Percentiles rank a stretch among this genome's conserved stretches.
Conservation (phyloP, 352 stramenopile genomes). For the Phytophthora idaei region DNA sequence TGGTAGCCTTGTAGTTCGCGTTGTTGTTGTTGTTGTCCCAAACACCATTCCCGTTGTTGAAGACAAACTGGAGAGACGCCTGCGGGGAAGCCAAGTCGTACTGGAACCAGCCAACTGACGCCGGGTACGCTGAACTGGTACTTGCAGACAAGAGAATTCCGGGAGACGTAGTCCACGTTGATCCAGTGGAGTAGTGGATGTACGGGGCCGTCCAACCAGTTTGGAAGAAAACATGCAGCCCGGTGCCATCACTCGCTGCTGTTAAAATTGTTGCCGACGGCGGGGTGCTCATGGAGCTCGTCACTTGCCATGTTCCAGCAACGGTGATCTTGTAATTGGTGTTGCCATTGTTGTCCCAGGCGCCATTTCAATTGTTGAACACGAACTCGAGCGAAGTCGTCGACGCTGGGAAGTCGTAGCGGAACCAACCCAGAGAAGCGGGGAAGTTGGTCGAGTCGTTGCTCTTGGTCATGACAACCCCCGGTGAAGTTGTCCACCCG, state of each 20-base stretch:
- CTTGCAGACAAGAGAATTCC: slow-evolving; percentile 37
- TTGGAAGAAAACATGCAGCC: slow-evolving; percentile 46
- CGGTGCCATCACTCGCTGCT: slow-evolving; percentile 37
- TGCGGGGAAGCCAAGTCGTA: slow-evolving; percentile 31
- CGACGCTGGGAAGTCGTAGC: slow-evolving; percentile 26
- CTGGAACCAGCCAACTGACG: slow-evolving; percentile 44
- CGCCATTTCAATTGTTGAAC: slow-evolving; percentile 32
- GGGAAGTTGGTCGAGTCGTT: slow-evolving; percentile 31
- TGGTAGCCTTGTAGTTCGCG: slow-evolving; percentile 47
- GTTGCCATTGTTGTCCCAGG: slow-evolving; percentile 38
- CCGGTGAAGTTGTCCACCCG: slow-evolving; percentile 44
- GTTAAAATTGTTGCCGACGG: slow-evolving; percentile 27
- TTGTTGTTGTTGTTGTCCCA: slow-evolving; percentile 57
- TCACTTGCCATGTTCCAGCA: slow-evolving; percentile 33
- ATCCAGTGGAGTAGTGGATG: slow-evolving; percentile 43
- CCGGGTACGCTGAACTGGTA: slow-evolving; percentile 21
- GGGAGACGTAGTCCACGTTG: slow-evolving; percentile 39
- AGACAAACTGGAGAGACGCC: slow-evolving; percentile 44
- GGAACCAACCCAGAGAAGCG: slow-evolving; percentile 30
- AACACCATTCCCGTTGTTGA: slow-evolving; percentile 48
- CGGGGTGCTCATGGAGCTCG: slow-evolving; percentile 25
- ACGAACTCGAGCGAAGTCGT: slow-evolving; percentile 30
- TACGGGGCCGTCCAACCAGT: slow-evolving; percentile 37
- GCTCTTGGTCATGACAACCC: slow-evolving; percentile 31
- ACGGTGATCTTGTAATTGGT: slow-evolving; percentile 34